Base-by-base conservation (phyloP, 192 early-diverging fungal species). In the Mortierella antarctica region DNA sequence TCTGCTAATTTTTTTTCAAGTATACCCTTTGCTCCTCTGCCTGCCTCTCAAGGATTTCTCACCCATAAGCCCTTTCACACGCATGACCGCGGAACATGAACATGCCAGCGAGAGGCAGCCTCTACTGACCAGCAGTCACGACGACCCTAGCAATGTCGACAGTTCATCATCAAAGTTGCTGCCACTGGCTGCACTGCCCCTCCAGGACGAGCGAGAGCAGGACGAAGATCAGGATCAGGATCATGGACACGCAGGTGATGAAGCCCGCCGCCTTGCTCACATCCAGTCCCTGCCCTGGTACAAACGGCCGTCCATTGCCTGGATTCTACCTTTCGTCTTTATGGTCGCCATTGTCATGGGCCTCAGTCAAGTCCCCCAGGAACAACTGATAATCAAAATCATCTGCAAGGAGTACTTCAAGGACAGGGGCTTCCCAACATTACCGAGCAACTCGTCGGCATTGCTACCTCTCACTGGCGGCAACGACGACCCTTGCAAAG, bases 281-380 rank as follows among this genome's bases (percentile, higher is more conserved):
- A 12, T 72, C 6, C 52, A 71, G 23, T 45, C 53, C 2, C n/a
- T 72, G 40, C 77, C 77, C 1, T 80, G 76, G 77, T 68, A 80
- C 65, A 41, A 45, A 47, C 57, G 76, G 21, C 76, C 76, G 12
- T 66, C 56, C 18, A 18, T 79, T 2, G 18, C 41, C 5, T 80
- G 69, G 77, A 6, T 72, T 4, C 18, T 71, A 21, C 77, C 77
- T n/a, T 58, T 80, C 40, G 21, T 72, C 47, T 64, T 71, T 18
- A 9, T 80, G 52, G 5, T 68, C n/a, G 70, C 59, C 17, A 44
- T 80, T 40, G 65, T 58, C 7, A 23, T 68, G 52, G 77, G 77
- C 5, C 13, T 71, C 39, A 46, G 42, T 40, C 39, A 65, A 11
- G 70, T 54, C 9, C 65, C 70, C n/a, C 70, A 72, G 20, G 70